Base-by-base conservation (phyloP, 345 rosid genomes). In the Anacardium occidentale region DNA sequence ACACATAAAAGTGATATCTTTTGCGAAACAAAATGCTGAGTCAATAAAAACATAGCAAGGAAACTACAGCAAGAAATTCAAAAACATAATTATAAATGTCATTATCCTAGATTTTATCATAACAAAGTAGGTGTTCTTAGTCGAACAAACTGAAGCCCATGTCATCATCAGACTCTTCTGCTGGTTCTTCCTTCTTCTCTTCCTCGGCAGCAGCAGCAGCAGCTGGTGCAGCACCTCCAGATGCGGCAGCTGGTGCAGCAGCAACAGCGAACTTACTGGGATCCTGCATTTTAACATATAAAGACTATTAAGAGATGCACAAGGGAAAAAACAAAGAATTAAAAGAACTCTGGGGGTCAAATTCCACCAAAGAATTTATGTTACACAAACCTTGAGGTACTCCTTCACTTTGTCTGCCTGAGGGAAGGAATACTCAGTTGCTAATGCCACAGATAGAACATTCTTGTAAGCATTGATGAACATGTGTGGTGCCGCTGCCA, bases 401-500 rank as follows among this genome's bases (percentile, higher is more conserved):
- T 92, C 98, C 79, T 94, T 94, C 69, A 94, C 96, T 82, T 81
- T 77, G 32, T 92, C 97, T 7, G 98, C 97, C 73, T 81, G 92
- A 2, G 94, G 91, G 82, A 78, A 92, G 2, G 96, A 82, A 64
- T 88, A 94, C 44, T 89, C 94, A 0, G 98, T 89, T 42, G 84
- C 87, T 48, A 94, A 70, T 2, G 98, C 95, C 44, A 94, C 47
- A 10, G 94, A 77, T 18, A 94, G 78, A 50, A 84, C 85, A 48
- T 94, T 94, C 87, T 94, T 92, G 89, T 92, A 92, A 18, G 88
- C 95, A 74, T 92, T 94, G 84, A 89, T 56, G 76, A 94, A 84
- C 98, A 94, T 92, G 76, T 92, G 95, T 2, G 98, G 95, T 2
- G 92, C 95, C 44, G 98, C 98, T 40, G 94, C 95, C 14, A 94